Base-by-base conservation (phyloP, 202 grass and related monocot species). In the Brachypodium distachyon region DNA sequence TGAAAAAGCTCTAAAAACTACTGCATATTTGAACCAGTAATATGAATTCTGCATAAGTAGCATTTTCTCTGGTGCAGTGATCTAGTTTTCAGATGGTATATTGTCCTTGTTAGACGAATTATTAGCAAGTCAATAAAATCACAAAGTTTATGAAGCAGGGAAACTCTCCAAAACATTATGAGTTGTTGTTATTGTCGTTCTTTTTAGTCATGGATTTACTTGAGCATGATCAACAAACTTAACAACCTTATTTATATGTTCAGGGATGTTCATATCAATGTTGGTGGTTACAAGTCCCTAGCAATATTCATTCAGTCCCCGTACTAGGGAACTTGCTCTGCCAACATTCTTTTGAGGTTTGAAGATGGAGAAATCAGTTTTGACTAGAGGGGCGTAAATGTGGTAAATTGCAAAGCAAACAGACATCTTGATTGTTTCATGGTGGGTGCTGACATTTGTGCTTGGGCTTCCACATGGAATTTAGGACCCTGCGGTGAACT, bases 211-310 rank as follows among this genome's bases (percentile, higher is more conserved):
- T 11, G 54, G 8, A 41, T 37, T 77, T 67, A 46, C 9, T 22
- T 23, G 6, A 37, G 28, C 61, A 41, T 53, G 42, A 22, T 17
- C 12, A 54, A 68, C 31, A 79, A 74, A 28, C 68, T 72, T 32
- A 83, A 52, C 5, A 14, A 9, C 28, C 40, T 67, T 5, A 5
- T 51, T 53, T 61, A 23, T 78, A 67, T 87, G 16, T 87, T 43
- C 42, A 87, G 85, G 79, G 61, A 60, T 79, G 52, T 52, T 61
- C 21, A 83, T 63, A 48, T 58, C 62, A 81, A 27, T 61, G 65
- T 34, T 76, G 46, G 12, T 61, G 38, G 42, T 66, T 25, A 44
- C 37, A 64, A 64, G 55, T 31, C 44, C 46, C 61, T 48, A 25
- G 6, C 18, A 47, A 42, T 63, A 27, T 68, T 76, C 50, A 63